Evolutionary conservation across 208 protist species (phyloP), one percentile per base, ranked within the genome.

Genomic region (Endotrypanum monterogeii): DNA sequence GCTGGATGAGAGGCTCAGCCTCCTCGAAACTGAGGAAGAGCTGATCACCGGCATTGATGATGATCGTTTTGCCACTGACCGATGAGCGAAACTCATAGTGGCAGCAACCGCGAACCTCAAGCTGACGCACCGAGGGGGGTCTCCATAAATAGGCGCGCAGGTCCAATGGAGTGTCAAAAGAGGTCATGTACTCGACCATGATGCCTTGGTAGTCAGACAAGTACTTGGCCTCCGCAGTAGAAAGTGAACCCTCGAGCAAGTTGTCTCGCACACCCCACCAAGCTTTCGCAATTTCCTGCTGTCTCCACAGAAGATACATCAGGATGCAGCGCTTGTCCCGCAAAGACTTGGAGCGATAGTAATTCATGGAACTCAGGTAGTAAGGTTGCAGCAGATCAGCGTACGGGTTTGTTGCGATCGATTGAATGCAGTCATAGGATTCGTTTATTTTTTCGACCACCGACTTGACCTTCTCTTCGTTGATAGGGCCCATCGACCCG

Each of bases 141-240:
- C 92, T 82, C 89, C 89, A 95, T 55, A 79, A 82, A 67, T 90
- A 94, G 44, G 87, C 85, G n/a, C 92, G 83, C 74, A 96, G 74
- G 72, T 96, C 89, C 14, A 96, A 48, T 23, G 89, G 87, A 32
- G 93, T 67, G n/a, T 90, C 84, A 78, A 96, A 96, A 39, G 87
- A 89, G 20, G 87, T 95, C 89, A 95, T 96, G 80, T 96, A 96
- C 63, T 94, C 90, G 44, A 94, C 90, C 90, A 96, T 94, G 44
- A 82, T 77, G 50, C 83, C 62, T 74, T 94, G 86, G 77, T 94
- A 95, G 62, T 92, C 84, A n/a, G 83, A 69, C n/a, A 94, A 67
- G 69, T 93, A 96, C 2, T 67, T 58, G n/a, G 58, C 54, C 71
- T 96, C 90, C n/a, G 82, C 75, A 50, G 81, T 65, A 6, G 87